phyloP scores from a whole-genome alignment of 2,329 filamentous ascomycete species.

The Hypoxylon sp. region DNA sequence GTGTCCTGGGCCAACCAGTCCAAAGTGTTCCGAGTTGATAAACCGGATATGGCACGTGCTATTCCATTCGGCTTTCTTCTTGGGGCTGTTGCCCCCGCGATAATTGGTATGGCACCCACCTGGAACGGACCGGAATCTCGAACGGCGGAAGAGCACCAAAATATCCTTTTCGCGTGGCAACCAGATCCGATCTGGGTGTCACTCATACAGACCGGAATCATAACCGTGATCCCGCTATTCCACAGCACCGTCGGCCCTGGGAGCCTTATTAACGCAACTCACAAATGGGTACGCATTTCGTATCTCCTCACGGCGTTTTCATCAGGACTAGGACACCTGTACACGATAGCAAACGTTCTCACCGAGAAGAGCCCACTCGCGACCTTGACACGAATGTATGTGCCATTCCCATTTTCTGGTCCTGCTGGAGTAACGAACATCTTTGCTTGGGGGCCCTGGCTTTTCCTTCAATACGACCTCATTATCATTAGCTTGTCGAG shows the following conservation, averaged over 20 bases:
- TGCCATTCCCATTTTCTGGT: constrained; percentile 37
- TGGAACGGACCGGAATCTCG: constrained; percentile 44
- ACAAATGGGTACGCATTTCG: constrained; percentile 39
- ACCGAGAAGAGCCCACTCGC: constrained; percentile 27
- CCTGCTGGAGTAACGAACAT: constrained; percentile 35
- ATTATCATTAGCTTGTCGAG: constrained; percentile 46
- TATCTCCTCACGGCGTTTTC: constrained; percentile 42
- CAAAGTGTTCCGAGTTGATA: constrained; percentile 18
- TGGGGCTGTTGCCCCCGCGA: constrained; percentile 43
- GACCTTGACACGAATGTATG: constrained; percentile 41
- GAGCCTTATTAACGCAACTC: constrained; percentile 4
- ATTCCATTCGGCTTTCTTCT: constrained; percentile 46
- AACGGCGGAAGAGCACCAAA: constrained; percentile 41
- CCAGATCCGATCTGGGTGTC: constrained; percentile 45
- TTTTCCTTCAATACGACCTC: constrained; percentile 49
- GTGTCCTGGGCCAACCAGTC: constrained; percentile 39
- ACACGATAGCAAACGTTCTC: constrained; percentile 35
- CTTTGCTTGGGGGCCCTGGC: constrained; percentile 43
- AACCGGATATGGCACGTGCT: constrained; percentile 35
- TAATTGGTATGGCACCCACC: constrained; percentile 43
- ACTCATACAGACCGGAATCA: neutral
- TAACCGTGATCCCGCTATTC: neutral
- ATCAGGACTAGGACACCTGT: constrained; percentile 41
- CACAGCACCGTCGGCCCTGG: neutral
- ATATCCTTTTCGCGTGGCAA: constrained; percentile 45